These are phyloP conservation scores for Erythrobasidium hasegawianum DNA, from an alignment of 1,284 basidiomycete species.

Conservation along the genomic window DNA sequence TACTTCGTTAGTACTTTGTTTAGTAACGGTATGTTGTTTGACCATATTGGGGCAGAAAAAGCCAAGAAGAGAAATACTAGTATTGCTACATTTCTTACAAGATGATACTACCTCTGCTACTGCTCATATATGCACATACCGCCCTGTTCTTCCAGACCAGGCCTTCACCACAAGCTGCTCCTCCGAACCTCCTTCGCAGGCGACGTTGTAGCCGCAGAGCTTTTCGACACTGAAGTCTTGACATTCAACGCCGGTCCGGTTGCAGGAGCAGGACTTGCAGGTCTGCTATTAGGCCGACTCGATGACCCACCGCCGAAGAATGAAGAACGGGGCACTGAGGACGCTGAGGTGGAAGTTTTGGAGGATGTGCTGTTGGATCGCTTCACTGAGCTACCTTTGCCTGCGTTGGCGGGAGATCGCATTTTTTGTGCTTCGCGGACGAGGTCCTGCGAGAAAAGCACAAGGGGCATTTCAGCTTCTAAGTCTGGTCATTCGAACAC, in stretches of 20 bases:
- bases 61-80: too few species aligned
- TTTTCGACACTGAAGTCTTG: slow-evolving; percentile 19
- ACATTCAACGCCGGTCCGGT: background rate
- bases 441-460: slow-evolving; percentile 27
- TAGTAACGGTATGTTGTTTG: too few species aligned
- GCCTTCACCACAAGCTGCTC: slow-evolving; percentile 20
- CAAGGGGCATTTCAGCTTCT: too few species aligned
- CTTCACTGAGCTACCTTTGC: slow-evolving; percentile 13
- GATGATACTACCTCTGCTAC: background rate
- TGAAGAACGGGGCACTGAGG: background rate
- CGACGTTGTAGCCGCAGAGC: slow-evolving; percentile 1
- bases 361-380: slow-evolving; percentile 6
- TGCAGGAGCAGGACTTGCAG: slow-evolving; percentile 25
- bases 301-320: slow-evolving; percentile 3
- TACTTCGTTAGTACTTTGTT: too few species aligned
- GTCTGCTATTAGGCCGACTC: slow-evolving; percentile 24
- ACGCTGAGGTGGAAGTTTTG: background rate
- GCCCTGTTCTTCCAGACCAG: too few species aligned
- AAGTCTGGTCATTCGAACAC: too few species aligned
- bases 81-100: background rate
- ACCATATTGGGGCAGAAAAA: too few species aligned
- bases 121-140: too few species aligned
- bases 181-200: slow-evolving; percentile 7
- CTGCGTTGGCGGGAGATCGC: slow-evolving; percentile 3
- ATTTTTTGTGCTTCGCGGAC: slow-evolving; percentile 28